A percentile compares a stretch with the other conserved stretches of the same genome.
phyloP scores from a whole-genome alignment of 345 rosid species.

The Eucalyptus guilfoylei region DNA sequence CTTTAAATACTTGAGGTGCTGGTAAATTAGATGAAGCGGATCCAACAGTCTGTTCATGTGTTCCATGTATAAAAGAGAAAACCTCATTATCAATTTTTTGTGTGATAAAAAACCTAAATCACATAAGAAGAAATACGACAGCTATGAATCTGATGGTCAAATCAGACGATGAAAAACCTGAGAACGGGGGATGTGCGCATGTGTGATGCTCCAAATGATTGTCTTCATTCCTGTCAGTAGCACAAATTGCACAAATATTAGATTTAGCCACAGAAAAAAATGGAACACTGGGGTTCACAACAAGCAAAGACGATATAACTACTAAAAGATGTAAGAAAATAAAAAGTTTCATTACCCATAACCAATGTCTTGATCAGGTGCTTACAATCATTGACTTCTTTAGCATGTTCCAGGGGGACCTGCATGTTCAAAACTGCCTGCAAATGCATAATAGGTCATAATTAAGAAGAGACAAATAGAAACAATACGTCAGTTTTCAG shows the following conservation, averaged over 20 bases:
- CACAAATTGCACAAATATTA: not conserved
- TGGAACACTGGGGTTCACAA: not conserved
- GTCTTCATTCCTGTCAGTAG: slow-evolving; percentile 86
- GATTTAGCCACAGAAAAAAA: not conserved
- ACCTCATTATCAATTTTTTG: not conserved
- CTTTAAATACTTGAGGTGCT: slow-evolving; percentile 76
- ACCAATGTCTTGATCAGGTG: slow-evolving; percentile 95
- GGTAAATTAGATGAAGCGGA: slow-evolving; percentile 47
- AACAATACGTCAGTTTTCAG: not conserved
- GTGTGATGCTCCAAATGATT: slow-evolving; percentile 94
- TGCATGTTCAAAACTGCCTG: slow-evolving; percentile 98
- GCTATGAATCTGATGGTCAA: not conserved
- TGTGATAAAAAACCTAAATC: not conserved
- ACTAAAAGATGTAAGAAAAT: not conserved
- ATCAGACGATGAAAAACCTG: slow-evolving; percentile 43
- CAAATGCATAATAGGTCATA: slow-evolving; percentile 12
- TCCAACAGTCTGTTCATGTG: slow-evolving; percentile 57
- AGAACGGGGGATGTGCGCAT: slow-evolving; percentile 91
- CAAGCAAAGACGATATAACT: not conserved
- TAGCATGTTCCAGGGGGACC: slow-evolving; percentile 93
- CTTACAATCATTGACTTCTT: slow-evolving; percentile 97
- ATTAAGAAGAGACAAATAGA: not conserved
- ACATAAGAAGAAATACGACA: not conserved
- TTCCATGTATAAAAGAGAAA: slow-evolving; percentile 15
- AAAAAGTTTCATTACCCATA: slow-evolving; percentile 61